phyloP scores from a whole-genome alignment of 2,329 filamentous ascomycete species.

The Xylariaceae sp. region DNA sequence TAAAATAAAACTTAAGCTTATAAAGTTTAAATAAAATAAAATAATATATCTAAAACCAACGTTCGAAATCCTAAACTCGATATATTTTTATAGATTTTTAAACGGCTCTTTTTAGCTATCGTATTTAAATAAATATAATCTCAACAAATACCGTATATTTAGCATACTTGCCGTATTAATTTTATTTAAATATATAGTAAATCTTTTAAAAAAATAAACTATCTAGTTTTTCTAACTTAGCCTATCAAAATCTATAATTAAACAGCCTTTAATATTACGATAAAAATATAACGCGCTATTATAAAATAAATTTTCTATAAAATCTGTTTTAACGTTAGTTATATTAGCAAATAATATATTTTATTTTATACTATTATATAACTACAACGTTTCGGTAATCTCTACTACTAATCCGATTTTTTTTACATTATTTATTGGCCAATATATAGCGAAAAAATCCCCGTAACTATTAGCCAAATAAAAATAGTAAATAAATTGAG shows the following conservation, averaged over 20 bases:
- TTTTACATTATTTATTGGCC: conserved; percentile 17
- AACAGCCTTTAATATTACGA: conserved; percentile 13
- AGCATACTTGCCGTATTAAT: conserved; percentile 18
- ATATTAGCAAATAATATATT: not conserved
- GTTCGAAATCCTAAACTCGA: conserved; percentile 19
- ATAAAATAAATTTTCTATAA: conserved; percentile 19
- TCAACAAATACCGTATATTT: conserved; percentile 12
- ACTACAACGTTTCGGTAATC: conserved; percentile 20
- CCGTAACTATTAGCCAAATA: conserved; percentile 17
- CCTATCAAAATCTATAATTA: conserved; percentile 10
- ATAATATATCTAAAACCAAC: conserved; percentile 12
- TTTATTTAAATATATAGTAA: conserved; percentile 13
- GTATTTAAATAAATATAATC: conserved; percentile 19
- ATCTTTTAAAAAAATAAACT: conserved; percentile 16
- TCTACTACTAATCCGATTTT: conserved; percentile 18
- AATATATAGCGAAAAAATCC: conserved; percentile 19
- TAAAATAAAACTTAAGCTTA: too few relatives aligned
- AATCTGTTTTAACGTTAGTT: conserved; percentile 8
- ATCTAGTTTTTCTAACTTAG: conserved; percentile 14
- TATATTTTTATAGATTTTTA: conserved; percentile 18
- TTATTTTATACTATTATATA: conserved; percentile 15
- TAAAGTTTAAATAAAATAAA: too few relatives aligned
- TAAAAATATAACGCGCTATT: conserved; percentile 13
- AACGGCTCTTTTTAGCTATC: conserved; percentile 20
- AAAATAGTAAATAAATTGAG: conserved; percentile 13